Evolutionary conservation across 192 early-diverging fungal genomes (phyloP).

Genomic region (Coemansia sp.): DNA sequence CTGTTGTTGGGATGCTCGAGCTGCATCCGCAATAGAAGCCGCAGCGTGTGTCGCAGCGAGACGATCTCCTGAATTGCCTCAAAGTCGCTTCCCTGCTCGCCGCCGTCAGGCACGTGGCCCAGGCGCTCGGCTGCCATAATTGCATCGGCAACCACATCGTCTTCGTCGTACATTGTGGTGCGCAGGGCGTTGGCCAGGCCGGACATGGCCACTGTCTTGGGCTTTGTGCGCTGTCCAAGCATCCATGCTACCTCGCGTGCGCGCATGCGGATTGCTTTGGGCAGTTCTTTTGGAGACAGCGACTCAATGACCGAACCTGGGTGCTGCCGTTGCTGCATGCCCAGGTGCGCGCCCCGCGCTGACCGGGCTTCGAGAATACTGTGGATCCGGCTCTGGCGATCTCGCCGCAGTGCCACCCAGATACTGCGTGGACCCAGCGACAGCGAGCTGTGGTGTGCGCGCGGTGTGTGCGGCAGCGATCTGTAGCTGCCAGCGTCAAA

Average conservation of each 20-base stretch:
- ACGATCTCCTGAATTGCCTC: slow-evolving; percentile 43
- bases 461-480: slow-evolving; percentile 40
- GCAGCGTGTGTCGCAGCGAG: slow-evolving; percentile 26
- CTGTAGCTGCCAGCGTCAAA: slow-evolving; percentile 17
- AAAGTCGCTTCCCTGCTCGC: slow-evolving; percentile 37
- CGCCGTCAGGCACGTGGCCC: slow-evolving; percentile 15
- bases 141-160: slow-evolving; percentile 33
- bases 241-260: slow-evolving; percentile 47
- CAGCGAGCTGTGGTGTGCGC: slow-evolving; percentile 12
- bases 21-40: slow-evolving; percentile 38
- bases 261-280: slow-evolving; percentile 25
- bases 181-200: slow-evolving; percentile 35
- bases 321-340: not conserved
- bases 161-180: slow-evolving; percentile 38
- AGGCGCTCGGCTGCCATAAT: slow-evolving; percentile 12
- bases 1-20: slow-evolving; percentile 34
- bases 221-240: slow-evolving; percentile 31
- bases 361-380: slow-evolving; percentile 28
- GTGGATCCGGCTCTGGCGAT: slow-evolving; percentile 29
- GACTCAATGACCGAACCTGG: slow-evolving; percentile 11
- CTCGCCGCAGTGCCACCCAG: slow-evolving; percentile 36
- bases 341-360: slow-evolving; percentile 4
- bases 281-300: slow-evolving; percentile 24
- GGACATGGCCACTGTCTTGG: slow-evolving; percentile 17
- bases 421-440: slow-evolving; percentile 20